Evolutionary conservation across 768 basidiomycete genomes (phyloP).

Genomic region (Tricholoma sp.): DNA sequence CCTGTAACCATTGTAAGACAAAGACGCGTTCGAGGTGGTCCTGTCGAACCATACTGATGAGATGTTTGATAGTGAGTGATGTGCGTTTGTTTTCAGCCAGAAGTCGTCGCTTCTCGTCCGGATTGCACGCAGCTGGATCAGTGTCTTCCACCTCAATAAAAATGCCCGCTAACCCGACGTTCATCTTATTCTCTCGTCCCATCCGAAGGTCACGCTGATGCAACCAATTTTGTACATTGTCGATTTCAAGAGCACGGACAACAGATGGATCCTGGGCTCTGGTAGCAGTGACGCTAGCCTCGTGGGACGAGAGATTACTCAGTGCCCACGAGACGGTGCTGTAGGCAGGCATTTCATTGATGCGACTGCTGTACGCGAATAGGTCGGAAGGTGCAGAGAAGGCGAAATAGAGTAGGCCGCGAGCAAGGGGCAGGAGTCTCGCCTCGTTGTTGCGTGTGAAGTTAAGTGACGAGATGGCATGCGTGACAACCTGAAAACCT

Average conservation of each 20-base stretch:
- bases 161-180: conserved; percentile 10
- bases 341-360: conserved; percentile 14
- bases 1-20: no score
- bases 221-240: conserved; percentile 27
- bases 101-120: not conserved
- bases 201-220: conserved; percentile 23
- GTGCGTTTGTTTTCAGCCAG: not conserved
- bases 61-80: not conserved
- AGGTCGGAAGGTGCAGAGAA: conserved; percentile 11
- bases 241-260: conserved; percentile 14
- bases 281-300: conserved; percentile 8
- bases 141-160: not conserved
- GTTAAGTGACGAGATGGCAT: conserved; percentile 7
- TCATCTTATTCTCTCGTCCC: conserved; percentile 22
- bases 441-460: conserved; percentile 15
- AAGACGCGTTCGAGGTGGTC: no score
- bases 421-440: conserved; percentile 14
- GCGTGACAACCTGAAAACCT: conserved; percentile 4
- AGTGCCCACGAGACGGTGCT: conserved; percentile 13
- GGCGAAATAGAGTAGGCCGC: conserved; percentile 16
- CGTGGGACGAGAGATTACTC: conserved; percentile 14
- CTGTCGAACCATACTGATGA: no score
- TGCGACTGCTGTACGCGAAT: conserved; percentile 11
- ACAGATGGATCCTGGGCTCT: conserved; percentile 12
- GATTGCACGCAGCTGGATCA: not conserved